Conservation (phyloP, 192 early-diverging fungal genomes). For the Geosiphon pyriformis region DNA sequence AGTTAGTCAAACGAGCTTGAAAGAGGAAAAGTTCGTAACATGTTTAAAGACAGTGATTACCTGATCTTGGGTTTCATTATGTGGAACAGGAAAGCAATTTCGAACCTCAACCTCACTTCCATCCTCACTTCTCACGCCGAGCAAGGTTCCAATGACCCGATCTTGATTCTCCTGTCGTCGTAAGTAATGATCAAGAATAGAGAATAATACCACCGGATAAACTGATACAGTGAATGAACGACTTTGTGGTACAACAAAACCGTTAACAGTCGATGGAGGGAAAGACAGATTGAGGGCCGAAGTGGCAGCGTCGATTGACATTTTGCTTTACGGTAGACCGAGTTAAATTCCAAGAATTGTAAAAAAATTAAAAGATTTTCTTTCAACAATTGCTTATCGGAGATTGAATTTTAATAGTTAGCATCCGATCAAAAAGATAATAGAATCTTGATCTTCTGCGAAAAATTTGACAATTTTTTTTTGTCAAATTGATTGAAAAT, state of each 20-base stretch:
- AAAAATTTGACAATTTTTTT: no score
- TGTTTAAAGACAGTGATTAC: conserved; percentile 21
- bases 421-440: no score
- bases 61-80: conserved; percentile 71
- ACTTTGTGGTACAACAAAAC: conserved; percentile 22
- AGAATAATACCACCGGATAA: conserved; percentile 83
- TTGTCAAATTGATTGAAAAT: no score
- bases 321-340: no score
- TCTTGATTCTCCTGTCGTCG: conserved; percentile 78
- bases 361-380: no score
- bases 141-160: conserved; percentile 84
- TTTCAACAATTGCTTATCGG: no score
- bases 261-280: conserved; percentile 4
- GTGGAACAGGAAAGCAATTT: conserved; percentile 79
- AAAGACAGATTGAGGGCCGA: conserved; percentile 21
- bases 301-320: conserved; percentile 25
- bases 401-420: no score
- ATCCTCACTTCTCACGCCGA: conserved; percentile 86
- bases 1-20: background rate
- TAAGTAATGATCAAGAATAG: conserved; percentile 88
- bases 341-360: no score
- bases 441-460: no score
- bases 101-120: conserved; percentile 83
- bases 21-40: background rate
- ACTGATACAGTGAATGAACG: conserved; percentile 52